Evolutionary conservation across 305 asterid genomes (phyloP), one percentile per base, ranked within the genome.

Genomic region (Rubia peregrina): DNA sequence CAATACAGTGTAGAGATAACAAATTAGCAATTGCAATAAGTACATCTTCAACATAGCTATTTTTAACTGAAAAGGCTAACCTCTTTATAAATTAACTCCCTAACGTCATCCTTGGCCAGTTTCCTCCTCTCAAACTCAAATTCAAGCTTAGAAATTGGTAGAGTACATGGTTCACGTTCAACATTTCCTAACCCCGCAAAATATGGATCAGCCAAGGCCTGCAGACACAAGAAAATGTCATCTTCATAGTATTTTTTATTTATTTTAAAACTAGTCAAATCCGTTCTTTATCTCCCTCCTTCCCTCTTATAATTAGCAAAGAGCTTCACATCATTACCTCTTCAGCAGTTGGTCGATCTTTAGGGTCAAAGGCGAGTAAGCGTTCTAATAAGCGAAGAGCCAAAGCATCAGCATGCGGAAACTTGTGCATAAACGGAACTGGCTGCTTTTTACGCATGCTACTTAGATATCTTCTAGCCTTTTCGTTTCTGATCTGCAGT

Each of bases 401-500:
- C 80, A 89, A 80, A 59, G 96, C 96, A 77, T 94, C 95, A 16
- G 81, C 89, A 81, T 85, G 68, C 21, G 99, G 98, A 76, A 91
- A 91, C 77, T 88, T 94, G 76, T 91, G 96, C 43, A 82, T 41
- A 80, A 91, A 94, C 11, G 98, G 89, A 74, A 91, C 77, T 14
- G 90, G 92, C 60, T 79, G 96, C 74, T 94, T 94, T 79, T 83
- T 91, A 53, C 99, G 82, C 99, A 94, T 91, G 76, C 85, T 88
- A 80, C 91, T 88, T 49, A 94, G 96, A 77, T 94, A 94, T 80
- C 99, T 85, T 84, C 98, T 87, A 8, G 99, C 99, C 90, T 94
- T 94, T 80, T 94, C 98, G 78, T 94, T 94, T 78, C 99, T 88
- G 83, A 94, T 94, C 99, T 94, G 97, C 72, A 82, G 83, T 80